These are phyloP conservation scores for Berberis vulgaris DNA, from an alignment of 164 flowering plant genomes.

Conservation along the genomic window DNA sequence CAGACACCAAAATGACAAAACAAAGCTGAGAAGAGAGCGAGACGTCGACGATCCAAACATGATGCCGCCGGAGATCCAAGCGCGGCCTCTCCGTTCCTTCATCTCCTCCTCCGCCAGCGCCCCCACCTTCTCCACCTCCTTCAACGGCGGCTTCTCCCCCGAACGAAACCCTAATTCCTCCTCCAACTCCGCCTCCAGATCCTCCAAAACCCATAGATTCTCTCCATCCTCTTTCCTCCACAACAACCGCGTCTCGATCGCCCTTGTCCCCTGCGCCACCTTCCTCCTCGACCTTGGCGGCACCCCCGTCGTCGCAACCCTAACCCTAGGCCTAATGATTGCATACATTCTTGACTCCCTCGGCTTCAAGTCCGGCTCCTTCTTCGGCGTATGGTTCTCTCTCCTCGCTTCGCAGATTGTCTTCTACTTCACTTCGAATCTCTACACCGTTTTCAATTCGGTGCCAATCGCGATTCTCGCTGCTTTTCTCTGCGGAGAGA, in stretches of 20 bases:
- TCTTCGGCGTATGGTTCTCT: conserved; percentile 85
- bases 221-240: conserved; percentile 51
- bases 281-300: conserved; percentile 97
- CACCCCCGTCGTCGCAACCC: conserved; percentile 57
- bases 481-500: conserved; percentile 50
- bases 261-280: conserved; percentile 69
- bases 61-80: conserved; percentile 76
- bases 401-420: conserved; percentile 69
- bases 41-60: conserved; percentile 18
- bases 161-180: conserved; percentile 21
- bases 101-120: conserved; percentile 43
- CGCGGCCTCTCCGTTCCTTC: conserved; percentile 47
- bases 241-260: conserved; percentile 72
- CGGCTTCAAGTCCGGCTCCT: conserved; percentile 64
- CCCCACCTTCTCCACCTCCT: conserved; percentile 40
- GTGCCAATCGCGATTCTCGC: conserved; percentile 49
- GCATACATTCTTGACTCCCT: conserved; percentile 85
- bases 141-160: conserved; percentile 29
- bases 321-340: conserved; percentile 70
- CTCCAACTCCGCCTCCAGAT: conserved; percentile 6
- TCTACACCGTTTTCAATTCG: conserved; percentile 39
- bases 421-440: conserved; percentile 60
- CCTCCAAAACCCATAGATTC: conserved; percentile 37
- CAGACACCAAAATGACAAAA: too few relatives aligned
- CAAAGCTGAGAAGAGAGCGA: too few relatives aligned